Evolutionary conservation across 2,329 filamentous ascomycete species (phyloP).

Genomic region (Mycosphaerella arachidis): DNA sequence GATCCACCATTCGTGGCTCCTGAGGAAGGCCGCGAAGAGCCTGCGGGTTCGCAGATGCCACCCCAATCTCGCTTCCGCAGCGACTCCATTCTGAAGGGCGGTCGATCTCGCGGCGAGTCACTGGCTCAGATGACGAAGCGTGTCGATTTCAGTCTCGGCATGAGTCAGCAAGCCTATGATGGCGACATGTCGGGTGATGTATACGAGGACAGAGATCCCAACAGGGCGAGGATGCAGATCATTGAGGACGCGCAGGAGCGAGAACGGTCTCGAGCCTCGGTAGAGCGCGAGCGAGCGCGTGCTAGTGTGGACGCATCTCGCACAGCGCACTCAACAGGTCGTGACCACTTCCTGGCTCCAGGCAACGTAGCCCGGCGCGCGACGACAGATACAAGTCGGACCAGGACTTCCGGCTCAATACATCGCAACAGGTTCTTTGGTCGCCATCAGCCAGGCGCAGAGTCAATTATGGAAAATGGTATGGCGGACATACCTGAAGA

Average conservation of each 20-base stretch:
- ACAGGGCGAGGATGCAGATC: conserved; percentile 41
- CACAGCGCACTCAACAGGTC: conserved; percentile 25
- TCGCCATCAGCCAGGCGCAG: conserved; percentile 33
- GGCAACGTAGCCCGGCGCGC: conserved; percentile 28
- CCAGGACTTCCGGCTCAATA: conserved; percentile 36
- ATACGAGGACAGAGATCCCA: conserved; percentile 52
- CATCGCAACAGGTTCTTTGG: conserved; percentile 61
- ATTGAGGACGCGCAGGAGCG: conserved; percentile 34
- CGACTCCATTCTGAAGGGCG: conserved; percentile 48
- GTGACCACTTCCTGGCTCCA: conserved; percentile 18
- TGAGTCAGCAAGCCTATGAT: conserved; percentile 52
- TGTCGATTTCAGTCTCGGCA: conserved; percentile 68
- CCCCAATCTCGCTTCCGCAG: conserved; percentile 35
- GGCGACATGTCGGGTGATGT: conserved; percentile 61
- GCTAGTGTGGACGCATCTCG: conserved; percentile 26
- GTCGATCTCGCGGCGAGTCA: conserved; percentile 53
- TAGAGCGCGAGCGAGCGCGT: conserved; percentile 19
- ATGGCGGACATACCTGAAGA: conserved; percentile 37
- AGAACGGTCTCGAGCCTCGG: conserved; percentile 23
- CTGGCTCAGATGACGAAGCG: conserved; percentile 56
- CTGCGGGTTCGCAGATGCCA: conserved; percentile 13
- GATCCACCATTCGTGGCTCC: conserved; percentile 43
- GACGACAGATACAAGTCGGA: conserved; percentile 23
- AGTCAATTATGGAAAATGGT: conserved; percentile 33
- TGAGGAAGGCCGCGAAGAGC: conserved; percentile 16